Percentiles rank a stretch among this genome's conserved stretches.
These are phyloP conservation scores for Jackrogersella minutella DNA, from an alignment of 495 filamentous ascomycete genomes.

Conservation along the genomic window DNA sequence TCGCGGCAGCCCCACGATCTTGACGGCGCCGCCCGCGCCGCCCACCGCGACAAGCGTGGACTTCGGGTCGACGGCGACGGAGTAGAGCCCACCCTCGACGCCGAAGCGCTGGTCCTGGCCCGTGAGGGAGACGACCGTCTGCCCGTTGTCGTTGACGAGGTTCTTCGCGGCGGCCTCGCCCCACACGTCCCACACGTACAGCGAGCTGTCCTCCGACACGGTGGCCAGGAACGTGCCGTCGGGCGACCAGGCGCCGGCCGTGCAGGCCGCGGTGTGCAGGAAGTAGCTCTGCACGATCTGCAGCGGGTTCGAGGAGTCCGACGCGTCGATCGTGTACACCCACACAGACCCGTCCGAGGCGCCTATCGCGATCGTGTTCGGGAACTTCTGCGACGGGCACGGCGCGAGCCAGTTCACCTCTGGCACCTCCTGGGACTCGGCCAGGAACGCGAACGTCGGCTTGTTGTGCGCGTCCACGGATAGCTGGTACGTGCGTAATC, in stretches of 20 bases:
- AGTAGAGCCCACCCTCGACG: constrained; percentile 90
- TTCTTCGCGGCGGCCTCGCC: constrained; percentile 80
- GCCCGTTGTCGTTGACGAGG: constrained; percentile 70
- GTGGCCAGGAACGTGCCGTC: constrained; percentile 90
- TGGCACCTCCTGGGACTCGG: constrained; percentile 82
- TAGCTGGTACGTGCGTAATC: constrained; percentile 62
- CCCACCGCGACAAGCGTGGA: constrained; percentile 84
- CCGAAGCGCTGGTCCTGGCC: constrained; percentile 85
- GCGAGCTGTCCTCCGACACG: constrained; percentile 84
- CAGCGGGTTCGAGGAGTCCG: constrained; percentile 63
- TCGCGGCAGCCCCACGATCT: constrained; percentile 83
- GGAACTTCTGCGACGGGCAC: constrained; percentile 72
- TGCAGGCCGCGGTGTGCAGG: constrained; percentile 84
- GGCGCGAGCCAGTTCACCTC: constrained; percentile 91
- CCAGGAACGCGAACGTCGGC: constrained; percentile 67
- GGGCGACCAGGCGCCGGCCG: constrained; percentile 88
- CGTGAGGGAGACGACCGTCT: constrained; percentile 83
- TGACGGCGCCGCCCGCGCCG: constrained; percentile 83
- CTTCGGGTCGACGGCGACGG: constrained; percentile 78
- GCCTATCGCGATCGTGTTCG: constrained; percentile 88
- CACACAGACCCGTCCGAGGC: constrained; percentile 94
- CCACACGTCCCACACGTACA: constrained; percentile 94
- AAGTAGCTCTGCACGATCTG: constrained; percentile 90
- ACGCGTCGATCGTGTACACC: constrained; percentile 84
- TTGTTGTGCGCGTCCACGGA: constrained; percentile 40